A percentile compares a stretch with the other conserved stretches of the same genome.
These are phyloP conservation scores for Tothia fuscella DNA, from an alignment of 2,329 filamentous ascomycete genomes.

Conservation along the genomic window DNA sequence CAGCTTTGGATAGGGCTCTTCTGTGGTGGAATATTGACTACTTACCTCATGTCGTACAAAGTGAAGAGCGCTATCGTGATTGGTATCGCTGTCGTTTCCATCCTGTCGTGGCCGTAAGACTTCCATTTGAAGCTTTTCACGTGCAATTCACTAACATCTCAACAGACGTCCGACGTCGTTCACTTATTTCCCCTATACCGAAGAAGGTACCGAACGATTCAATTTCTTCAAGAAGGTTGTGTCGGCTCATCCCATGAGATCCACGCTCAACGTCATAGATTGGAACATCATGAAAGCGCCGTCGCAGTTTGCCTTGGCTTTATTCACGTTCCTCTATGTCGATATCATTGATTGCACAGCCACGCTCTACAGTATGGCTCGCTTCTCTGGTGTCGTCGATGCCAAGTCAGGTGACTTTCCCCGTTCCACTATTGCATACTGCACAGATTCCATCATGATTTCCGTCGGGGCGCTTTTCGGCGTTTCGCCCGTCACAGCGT, in stretches of 20 bases:
- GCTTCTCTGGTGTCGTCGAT: conserved; percentile 69
- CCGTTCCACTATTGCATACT: conserved; percentile 70
- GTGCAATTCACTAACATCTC: conserved; percentile 14
- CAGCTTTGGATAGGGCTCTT: conserved; percentile 79
- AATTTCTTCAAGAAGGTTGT: conserved; percentile 81
- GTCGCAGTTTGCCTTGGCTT: conserved; percentile 65
- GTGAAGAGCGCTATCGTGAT: conserved; percentile 77
- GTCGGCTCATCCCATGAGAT: conserved; percentile 62
- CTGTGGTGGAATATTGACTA: conserved; percentile 69
- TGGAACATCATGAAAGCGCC: conserved; percentile 58
- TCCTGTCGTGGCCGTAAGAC: conserved; percentile 68
- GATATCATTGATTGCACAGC: conserved; percentile 83
- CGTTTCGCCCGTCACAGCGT: conserved; percentile 70
- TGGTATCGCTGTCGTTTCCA: conserved; percentile 70
- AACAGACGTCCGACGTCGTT: conserved; percentile 50
- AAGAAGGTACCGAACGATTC: conserved; percentile 55
- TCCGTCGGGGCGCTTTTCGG: conserved; percentile 71
- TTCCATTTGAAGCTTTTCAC: background rate
- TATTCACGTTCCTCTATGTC: conserved; percentile 86
- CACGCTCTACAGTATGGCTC: conserved; percentile 81
- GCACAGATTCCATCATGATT: conserved; percentile 71
- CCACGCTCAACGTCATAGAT: conserved; percentile 58
- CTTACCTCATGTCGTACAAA: conserved; percentile 70
- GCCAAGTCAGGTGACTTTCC: conserved; percentile 76
- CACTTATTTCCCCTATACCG: conserved; percentile 66